Percentiles rank a stretch among this genome's conserved stretches.
These are phyloP conservation scores for Syzygium grande DNA, from an alignment of 345 rosid genomes.

Conservation along the genomic window DNA sequence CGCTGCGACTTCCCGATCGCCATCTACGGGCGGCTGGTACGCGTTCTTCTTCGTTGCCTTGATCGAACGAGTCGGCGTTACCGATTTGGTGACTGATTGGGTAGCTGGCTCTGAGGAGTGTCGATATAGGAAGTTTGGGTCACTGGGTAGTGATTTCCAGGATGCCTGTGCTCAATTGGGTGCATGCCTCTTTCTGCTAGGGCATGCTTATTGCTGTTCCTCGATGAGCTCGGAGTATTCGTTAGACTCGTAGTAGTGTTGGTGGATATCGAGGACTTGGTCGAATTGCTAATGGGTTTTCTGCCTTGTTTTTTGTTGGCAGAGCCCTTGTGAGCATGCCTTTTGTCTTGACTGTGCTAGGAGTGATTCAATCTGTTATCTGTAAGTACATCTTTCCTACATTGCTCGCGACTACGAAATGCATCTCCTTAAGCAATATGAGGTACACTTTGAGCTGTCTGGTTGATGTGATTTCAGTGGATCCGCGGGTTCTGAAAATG, in stretches of 20 bases:
- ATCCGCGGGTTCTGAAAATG: background rate
- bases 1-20: constrained; percentile 94
- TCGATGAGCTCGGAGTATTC: background rate
- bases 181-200: no score
- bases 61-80: background rate
- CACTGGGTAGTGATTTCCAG: background rate
- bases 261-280: background rate
- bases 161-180: background rate
- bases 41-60: background rate
- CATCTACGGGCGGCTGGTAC: constrained; percentile 87
- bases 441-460: background rate
- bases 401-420: background rate
- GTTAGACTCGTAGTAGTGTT: background rate
- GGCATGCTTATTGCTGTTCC: background rate
- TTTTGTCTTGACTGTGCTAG: constrained; percentile 94
- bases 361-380: constrained; percentile 90
- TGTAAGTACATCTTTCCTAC: constrained; percentile 43
- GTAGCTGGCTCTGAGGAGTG: background rate
- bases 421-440: background rate
- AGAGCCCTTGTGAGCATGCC: constrained; percentile 96
- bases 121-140: background rate
- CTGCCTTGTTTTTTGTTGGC: constrained; percentile 10
- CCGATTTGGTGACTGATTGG: background rate
- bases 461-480: background rate
- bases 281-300: background rate